A percentile compares a stretch with the other conserved stretches of the same genome.
phyloP scores from a whole-genome alignment of 176 grass and related monocot species.

The Triticum dicoccoides region DNA sequence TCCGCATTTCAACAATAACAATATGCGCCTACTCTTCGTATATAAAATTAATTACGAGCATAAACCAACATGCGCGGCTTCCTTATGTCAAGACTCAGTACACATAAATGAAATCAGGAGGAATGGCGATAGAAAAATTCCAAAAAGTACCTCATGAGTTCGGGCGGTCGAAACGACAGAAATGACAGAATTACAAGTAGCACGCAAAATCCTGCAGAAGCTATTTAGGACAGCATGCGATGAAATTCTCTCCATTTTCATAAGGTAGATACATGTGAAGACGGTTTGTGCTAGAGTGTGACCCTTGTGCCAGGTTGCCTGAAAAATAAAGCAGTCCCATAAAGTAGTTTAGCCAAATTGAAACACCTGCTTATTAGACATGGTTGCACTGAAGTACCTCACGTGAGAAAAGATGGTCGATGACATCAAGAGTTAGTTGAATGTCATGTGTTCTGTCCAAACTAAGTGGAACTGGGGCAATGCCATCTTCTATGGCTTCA shows the following conservation, averaged over 20 bases:
- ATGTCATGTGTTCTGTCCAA: slow-evolving; percentile 71
- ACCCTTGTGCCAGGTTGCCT: slow-evolving; percentile 98
- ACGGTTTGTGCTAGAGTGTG: slow-evolving; percentile 88
- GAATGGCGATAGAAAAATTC: slow-evolving; percentile 12
- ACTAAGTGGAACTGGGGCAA: slow-evolving; percentile 86
- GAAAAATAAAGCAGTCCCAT: slow-evolving; percentile 30
- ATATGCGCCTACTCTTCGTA: neutral
- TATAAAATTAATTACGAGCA: neutral
- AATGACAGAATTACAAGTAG: slow-evolving; percentile 84
- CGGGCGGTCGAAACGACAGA: slow-evolving; percentile 74
- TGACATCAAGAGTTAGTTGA: slow-evolving; percentile 78
- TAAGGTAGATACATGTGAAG: slow-evolving; percentile 95
- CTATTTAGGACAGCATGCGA: slow-evolving; percentile 86
- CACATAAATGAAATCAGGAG: neutral
- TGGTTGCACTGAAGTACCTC: slow-evolving; percentile 62
- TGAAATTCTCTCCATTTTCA: slow-evolving; percentile 89
- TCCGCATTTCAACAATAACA: slow-evolving; percentile 1
- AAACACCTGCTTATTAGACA: slow-evolving; percentile 8
- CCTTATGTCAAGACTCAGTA: neutral
- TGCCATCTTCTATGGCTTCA: slow-evolving; percentile 90
- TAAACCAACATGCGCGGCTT: neutral
- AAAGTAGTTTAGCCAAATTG: slow-evolving; percentile 33
- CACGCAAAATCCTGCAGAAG: slow-evolving; percentile 81
- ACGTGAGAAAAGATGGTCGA: slow-evolving; percentile 97
- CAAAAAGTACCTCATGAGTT: slow-evolving; percentile 84